A percentile compares a stretch with the other conserved stretches of the same genome.
phyloP scores from a whole-genome alignment of 768 basidiomycete species.

The Chlorophyllum brunneum region DNA sequence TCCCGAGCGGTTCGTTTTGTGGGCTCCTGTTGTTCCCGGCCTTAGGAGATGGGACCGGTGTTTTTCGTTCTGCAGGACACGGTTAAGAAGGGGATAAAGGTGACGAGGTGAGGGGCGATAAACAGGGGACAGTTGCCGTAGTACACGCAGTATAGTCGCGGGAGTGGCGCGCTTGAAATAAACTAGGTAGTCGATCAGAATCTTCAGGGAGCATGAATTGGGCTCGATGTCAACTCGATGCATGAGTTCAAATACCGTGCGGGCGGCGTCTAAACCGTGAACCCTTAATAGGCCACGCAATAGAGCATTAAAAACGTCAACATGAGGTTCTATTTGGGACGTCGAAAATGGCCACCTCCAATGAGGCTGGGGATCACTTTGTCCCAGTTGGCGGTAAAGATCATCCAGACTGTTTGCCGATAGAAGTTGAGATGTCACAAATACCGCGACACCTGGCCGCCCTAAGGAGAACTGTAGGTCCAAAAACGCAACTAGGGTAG shows the following conservation, averaged over 20 bases:
- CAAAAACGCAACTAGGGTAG: constrained; percentile 50
- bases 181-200: constrained; percentile 51
- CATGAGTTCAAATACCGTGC: constrained; percentile 53
- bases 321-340: constrained; percentile 31
- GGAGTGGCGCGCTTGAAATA: constrained; percentile 40
- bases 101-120: constrained; percentile 51
- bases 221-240: constrained; percentile 42
- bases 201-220: constrained; percentile 50
- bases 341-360: constrained; percentile 17
- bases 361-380: constrained; percentile 7
- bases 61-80: constrained; percentile 51
- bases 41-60: constrained; percentile 31
- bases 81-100: constrained; percentile 51
- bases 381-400: constrained; percentile 22
- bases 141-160: constrained; percentile 40
- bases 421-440: not conserved
- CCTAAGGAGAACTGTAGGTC: constrained; percentile 49
- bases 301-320: constrained; percentile 59
- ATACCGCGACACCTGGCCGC: constrained; percentile 45
- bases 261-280: constrained; percentile 47
- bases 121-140: constrained; percentile 37
- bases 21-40: too few relatives aligned
- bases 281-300: constrained; percentile 45
- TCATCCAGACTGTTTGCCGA: not conserved
- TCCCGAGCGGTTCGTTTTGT: not conserved